These are phyloP conservation scores for Penicillium sp. DNA, from an alignment of 2,329 filamentous ascomycete genomes.

Conservation along the genomic window DNA sequence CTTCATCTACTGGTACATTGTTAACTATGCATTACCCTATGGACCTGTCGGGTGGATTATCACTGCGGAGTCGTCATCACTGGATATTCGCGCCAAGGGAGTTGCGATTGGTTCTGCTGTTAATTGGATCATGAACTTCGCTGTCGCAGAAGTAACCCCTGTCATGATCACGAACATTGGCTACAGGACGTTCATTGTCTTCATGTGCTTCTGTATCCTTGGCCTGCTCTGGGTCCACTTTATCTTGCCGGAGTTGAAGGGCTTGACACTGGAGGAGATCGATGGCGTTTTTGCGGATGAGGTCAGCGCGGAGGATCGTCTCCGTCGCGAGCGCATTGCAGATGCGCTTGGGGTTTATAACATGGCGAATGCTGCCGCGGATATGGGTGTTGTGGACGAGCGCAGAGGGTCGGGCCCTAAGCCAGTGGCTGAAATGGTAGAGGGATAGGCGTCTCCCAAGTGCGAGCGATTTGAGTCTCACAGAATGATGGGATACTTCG, in stretches of 20 bases:
- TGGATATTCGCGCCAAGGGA: conserved; percentile 3
- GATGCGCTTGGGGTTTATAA: too few relatives aligned
- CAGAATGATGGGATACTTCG: too few relatives aligned
- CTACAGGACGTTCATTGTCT: conserved; percentile 3
- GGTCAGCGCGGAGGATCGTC: too few relatives aligned
- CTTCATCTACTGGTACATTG: background rate
- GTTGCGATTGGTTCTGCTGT: background rate
- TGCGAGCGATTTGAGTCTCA: too few relatives aligned
- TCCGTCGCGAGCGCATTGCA: too few relatives aligned
- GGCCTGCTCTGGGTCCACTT: background rate
- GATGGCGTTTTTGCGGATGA: background rate
- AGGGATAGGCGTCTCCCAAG: too few relatives aligned
- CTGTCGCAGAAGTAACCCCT: conserved; percentile 4
- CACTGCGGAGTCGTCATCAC: background rate
- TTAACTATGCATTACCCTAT: background rate
- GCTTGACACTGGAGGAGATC: conserved; percentile 1
- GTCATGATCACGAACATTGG: background rate
- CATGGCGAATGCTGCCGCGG: too few relatives aligned
- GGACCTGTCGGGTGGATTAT: background rate
- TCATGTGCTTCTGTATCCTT: background rate
- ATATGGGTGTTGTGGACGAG: too few relatives aligned
- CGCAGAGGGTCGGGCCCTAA: too few relatives aligned
- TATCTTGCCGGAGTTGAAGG: conserved; percentile 1
- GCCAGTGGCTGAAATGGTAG: too few relatives aligned
- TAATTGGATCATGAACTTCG: conserved; percentile 8